Evolutionary conservation across 2,329 filamentous ascomycete species (phyloP).

Genomic region (Orbilia blumenaviensis): DNA sequence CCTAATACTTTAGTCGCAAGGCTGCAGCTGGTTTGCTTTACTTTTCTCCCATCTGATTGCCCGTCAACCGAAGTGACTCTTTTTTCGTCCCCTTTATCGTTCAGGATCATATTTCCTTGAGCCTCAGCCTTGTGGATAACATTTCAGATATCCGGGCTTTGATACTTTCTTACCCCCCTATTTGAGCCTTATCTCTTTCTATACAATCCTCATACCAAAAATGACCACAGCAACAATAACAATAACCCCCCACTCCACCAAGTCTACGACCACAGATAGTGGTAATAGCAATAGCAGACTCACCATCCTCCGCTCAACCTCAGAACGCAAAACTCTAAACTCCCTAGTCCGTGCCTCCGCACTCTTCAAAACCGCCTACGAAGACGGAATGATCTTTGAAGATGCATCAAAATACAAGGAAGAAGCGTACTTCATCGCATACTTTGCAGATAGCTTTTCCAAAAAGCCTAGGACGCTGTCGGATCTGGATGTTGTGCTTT

Average conservation of each 20-base stretch:
- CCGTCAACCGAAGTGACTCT: too few species aligned
- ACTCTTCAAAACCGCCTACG: constrained; percentile 18
- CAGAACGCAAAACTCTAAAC: constrained; percentile 9
- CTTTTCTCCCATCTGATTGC: too few species aligned
- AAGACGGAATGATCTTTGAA: constrained; percentile 31
- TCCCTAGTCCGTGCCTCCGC: constrained; percentile 27
- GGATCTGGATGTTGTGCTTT: constrained; percentile 22
- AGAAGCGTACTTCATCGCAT: constrained; percentile 34
- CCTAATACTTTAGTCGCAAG: too few species aligned
- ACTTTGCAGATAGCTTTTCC: constrained; percentile 28
- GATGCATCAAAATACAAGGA: constrained; percentile 42
- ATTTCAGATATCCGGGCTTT: too few species aligned
- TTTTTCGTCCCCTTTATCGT: neutral
- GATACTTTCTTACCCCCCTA: too few species aligned
- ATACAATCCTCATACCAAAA: neutral
- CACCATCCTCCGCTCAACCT: neutral
- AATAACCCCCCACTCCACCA: neutral
- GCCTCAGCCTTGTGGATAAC: neutral
- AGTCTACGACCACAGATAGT: neutral
- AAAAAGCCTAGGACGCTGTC: constrained; percentile 19
- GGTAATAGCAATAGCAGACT: neutral
- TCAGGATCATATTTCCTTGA: too few species aligned
- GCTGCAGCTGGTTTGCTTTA: too few species aligned
- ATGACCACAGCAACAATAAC: constrained; percentile 2
- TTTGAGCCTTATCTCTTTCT: neutral